Evolutionary conservation across 495 filamentous ascomycete species (phyloP), one percentile per base, ranked within the genome.

Genomic region (Talaromyces trachyspermus): DNA sequence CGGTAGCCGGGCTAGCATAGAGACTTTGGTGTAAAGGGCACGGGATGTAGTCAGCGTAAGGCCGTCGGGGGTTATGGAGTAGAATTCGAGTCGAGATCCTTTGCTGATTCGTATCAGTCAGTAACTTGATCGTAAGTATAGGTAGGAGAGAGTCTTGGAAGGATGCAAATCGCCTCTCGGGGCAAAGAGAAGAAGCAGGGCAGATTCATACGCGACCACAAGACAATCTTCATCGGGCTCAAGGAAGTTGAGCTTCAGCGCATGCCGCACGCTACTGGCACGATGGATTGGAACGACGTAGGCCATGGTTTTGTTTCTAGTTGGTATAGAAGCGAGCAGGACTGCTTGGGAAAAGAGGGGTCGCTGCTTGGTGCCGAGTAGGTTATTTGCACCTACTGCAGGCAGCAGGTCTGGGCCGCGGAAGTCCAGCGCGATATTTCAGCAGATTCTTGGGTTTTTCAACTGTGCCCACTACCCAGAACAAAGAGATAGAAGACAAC

Each of bases 221-320:
- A 98, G 70, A 52, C 83, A 88, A 50, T 91, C 82, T 48, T 91
- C 81, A 30, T 86, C 79, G 3, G 79, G 61, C 48, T 74, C 72
- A 15, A 95, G 69, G 49, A 98, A 79, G 48, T 81, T 78, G 37
- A 89, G 71, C 56, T 84, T 89, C 49, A 97, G 61, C 9, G 89
- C 89, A 76, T 95, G 83, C 30, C 88, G 81, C 48, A 96, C 81
- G 62, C 87, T 94, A 60, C 83, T 95, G 20, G 92, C 85, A 53
- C 84, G 73, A 64, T 97, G 92, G 46, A 99, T 95, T 4, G 92
- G 90, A 51, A 88, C 89, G 49, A 99, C 70, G 57, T 96, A 99
- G 39, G 94, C 85, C 92, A 99, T 99, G 14, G 32, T 46, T 44
- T 7, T 10, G 18, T 10, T 24, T 9, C 11, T 19, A 33, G 15